These are phyloP conservation scores for Gymnopilus dilepis DNA, from an alignment of 768 basidiomycete genomes.

Conservation along the genomic window DNA sequence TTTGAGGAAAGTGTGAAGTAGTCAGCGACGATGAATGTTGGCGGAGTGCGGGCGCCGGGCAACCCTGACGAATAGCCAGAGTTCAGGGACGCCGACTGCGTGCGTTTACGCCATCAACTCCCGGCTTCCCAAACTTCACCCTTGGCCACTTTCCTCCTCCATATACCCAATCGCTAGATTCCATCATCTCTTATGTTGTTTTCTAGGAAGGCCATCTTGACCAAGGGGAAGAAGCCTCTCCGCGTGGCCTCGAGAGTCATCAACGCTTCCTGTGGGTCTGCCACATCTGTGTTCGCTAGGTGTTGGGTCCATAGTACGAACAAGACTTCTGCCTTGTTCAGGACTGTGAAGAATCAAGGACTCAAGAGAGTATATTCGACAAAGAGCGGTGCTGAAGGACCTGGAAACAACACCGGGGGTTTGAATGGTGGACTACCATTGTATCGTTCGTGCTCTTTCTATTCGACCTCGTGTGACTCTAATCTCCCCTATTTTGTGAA, in stretches of 20 bases:
- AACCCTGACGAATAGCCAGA: conserved; percentile 1
- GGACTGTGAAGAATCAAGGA: conserved; percentile 46
- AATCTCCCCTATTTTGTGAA: neutral
- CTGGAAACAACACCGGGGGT: conserved; percentile 25
- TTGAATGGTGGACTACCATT: conserved; percentile 45
- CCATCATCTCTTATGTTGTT: conserved; percentile 45
- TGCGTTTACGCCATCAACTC: conserved; percentile 4
- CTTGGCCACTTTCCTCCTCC: conserved; percentile 5
- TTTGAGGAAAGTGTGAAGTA: neutral
- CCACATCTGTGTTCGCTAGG: conserved; percentile 52
- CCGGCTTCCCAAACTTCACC: neutral
- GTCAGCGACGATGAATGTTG: neutral
- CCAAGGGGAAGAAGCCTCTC: conserved; percentile 58
- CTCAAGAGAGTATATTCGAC: conserved; percentile 46
- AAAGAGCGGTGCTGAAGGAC: conserved; percentile 34
- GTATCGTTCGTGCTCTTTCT: conserved; percentile 48
- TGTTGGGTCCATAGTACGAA: conserved; percentile 61
- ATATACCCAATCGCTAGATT: conserved; percentile 22
- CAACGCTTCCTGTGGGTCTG: conserved; percentile 52
- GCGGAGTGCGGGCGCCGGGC: conserved; percentile 1
- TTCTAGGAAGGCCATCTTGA: conserved; percentile 56
- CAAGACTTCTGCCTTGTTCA: conserved; percentile 54
- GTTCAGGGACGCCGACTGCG: conserved; percentile 2
- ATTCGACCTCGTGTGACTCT: conserved; percentile 1
- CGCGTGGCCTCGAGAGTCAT: conserved; percentile 62